Evolutionary conservation across 768 basidiomycete species (phyloP), one percentile per base, ranked within the genome.

Genomic region (Hericium alpestre): DNA sequence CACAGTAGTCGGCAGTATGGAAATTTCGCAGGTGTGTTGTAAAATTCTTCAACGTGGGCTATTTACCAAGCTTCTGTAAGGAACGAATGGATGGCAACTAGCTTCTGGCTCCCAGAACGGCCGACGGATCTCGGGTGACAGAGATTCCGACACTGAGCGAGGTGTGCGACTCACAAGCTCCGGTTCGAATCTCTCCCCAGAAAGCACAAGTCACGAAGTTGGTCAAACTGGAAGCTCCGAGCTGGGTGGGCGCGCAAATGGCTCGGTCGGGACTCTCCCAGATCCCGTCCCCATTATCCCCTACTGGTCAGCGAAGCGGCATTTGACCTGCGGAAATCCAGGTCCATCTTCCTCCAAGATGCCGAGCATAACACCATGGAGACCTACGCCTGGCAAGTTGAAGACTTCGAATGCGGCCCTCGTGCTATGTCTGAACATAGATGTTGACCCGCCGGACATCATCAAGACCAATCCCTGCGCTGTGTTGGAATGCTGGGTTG

Each of bases 391-490:
- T 2, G 86, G 86, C 59, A 91, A 93, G 67, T 81, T 95, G 54
- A 95, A 95, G 71, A 97, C 93, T 1, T 83, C 87, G 16, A 86
- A 91, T 38, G 95, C 92, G 2, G 87, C 86, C 1, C 76, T 95
- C 5, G 87, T 95, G 9, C 74, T 98, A 55, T 99, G 96, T 66
- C 78, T 99, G 18, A 97, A 98, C 71, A 92, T 98, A 68, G 94
- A 95, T 56, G 90, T 96, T 49, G 95, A 98, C 66, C 96, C 96
- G 16, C 96, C 96, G 59, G 96, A 99, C 66, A 77, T 97, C 54
- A 86, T 98, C 72, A 99, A 98, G 76, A 97, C 95, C 6, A 87
- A 88, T 61, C 96, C 96, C 0, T 97, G 93, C 63, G 93, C 96
- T 0, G 85, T 87, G 46, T 75, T 96, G 51, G 95, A 98, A 70